A percentile compares a stretch with the other conserved stretches of the same genome.
Conservation (phyloP, 2,329 filamentous ascomycete species). For the Lecanosticta acicola region DNA sequence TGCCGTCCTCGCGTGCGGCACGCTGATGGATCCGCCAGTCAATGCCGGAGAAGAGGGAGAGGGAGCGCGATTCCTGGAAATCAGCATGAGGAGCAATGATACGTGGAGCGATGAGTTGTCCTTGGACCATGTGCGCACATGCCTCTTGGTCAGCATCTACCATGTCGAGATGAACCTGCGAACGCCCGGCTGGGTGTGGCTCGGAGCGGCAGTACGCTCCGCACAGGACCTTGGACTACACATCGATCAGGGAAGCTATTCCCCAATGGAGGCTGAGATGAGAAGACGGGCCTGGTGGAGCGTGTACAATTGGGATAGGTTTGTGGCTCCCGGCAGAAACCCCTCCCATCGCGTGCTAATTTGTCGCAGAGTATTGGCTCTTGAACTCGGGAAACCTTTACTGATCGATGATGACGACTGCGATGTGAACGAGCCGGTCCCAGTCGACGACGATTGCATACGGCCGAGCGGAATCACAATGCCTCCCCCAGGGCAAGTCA, state of each 20-base stretch:
- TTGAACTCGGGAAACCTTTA: constrained; percentile 75
- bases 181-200: constrained; percentile 79
- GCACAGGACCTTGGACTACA: constrained; percentile 82
- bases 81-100: constrained; percentile 64
- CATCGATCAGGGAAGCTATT: constrained; percentile 65
- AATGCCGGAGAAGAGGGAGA: constrained; percentile 51
- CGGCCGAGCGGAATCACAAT: constrained; percentile 46
- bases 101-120: constrained; percentile 75
- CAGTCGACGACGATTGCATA: constrained; percentile 74
- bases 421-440: constrained; percentile 72
- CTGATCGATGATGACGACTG: constrained; percentile 85
- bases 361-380: constrained; percentile 56
- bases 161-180: constrained; percentile 81
- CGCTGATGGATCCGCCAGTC: constrained; percentile 60
- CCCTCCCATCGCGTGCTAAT: constrained; percentile 7
- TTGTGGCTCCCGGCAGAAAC: constrained; percentile 22
- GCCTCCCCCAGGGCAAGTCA: constrained; percentile 37
- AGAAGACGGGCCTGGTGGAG: constrained; percentile 89
- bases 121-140: constrained; percentile 67
- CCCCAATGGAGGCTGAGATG: constrained; percentile 76
- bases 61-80: constrained; percentile 64
- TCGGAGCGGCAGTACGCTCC: constrained; percentile 71
- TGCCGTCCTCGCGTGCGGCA: constrained; percentile 74
- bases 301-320: constrained; percentile 84
- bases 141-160: constrained; percentile 70